Conservation (phyloP, 164 flowering plant genomes). For the Piper betle region DNA sequence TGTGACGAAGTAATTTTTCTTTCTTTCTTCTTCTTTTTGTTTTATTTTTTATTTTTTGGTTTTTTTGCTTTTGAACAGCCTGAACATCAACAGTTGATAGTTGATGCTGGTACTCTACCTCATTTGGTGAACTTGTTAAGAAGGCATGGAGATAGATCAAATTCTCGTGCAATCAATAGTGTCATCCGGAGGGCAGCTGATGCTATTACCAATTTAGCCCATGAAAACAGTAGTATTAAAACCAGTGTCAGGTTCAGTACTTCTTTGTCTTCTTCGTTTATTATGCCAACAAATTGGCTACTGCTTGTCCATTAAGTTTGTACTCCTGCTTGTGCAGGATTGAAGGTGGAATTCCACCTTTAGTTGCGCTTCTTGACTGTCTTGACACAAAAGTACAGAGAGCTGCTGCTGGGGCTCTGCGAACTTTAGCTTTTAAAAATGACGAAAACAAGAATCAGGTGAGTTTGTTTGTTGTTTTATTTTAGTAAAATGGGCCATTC, state of each 20-base stretch:
- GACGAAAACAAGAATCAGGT: conserved; percentile 98
- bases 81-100: conserved; percentile 92
- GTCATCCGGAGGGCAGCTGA: conserved; percentile 94
- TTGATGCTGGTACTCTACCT: conserved; percentile 81
- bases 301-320: too few relatives aligned
- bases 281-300: conserved; percentile 4
- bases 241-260: conserved; percentile 70
- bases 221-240: conserved; percentile 88
- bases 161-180: conserved; percentile 68
- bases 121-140: conserved; percentile 74
- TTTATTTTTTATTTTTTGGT: background rate
- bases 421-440: conserved; percentile 94
- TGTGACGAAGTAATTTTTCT: background rate
- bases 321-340: conserved; percentile 41
- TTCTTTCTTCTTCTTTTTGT: background rate
- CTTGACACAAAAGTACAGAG: conserved; percentile 86
- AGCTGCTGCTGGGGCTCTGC: conserved; percentile 95
- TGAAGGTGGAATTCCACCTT: conserved; percentile 98
- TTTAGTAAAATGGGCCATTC: conserved; percentile 4
- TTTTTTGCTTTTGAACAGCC: conserved; percentile 45
- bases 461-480: background rate
- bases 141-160: conserved; percentile 40
- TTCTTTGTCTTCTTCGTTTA: conserved; percentile 16
- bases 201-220: conserved; percentile 99
- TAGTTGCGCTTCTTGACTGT: conserved; percentile 85